phyloP scores from a whole-genome alignment of 2,329 filamentous ascomycete genomes.

The Metarhizium brunneum region DNA sequence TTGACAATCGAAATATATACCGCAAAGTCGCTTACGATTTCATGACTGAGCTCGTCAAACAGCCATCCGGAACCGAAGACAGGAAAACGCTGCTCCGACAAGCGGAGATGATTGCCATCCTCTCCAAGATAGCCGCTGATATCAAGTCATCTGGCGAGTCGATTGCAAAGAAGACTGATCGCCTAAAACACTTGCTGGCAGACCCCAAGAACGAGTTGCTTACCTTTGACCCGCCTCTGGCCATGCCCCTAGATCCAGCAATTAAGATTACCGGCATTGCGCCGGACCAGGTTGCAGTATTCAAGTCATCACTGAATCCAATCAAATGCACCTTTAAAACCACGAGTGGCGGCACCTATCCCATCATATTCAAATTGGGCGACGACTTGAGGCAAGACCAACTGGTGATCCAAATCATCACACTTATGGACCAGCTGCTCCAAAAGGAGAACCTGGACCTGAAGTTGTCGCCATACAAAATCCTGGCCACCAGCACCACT shows the following conservation, averaged over 20 bases:
- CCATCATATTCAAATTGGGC: constrained; percentile 94
- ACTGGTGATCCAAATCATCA: constrained; percentile 93
- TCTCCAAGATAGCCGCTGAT: constrained; percentile 83
- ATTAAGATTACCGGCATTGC: constrained; percentile 70
- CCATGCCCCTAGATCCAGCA: constrained; percentile 79
- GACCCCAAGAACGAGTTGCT: constrained; percentile 87
- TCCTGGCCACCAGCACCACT: constrained; percentile 81
- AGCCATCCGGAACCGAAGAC: constrained; percentile 59
- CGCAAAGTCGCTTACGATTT: constrained; percentile 93
- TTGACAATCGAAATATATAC: constrained; percentile 75
- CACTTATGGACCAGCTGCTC: constrained; percentile 90
- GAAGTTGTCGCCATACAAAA: constrained; percentile 91
- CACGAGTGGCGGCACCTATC: constrained; percentile 65
- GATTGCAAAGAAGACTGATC: constrained; percentile 71
- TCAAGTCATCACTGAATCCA: constrained; percentile 90
- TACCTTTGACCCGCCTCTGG: constrained; percentile 74
- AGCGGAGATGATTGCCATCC: constrained; percentile 77
- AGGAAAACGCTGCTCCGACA: constrained; percentile 74
- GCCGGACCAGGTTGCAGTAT: constrained; percentile 79
- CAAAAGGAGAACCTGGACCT: constrained; percentile 95
- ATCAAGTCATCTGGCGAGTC: constrained; percentile 73
- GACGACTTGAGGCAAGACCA: constrained; percentile 96
- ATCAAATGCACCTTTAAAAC: constrained; percentile 89
- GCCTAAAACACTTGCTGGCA: constrained; percentile 71
- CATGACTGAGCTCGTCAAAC: constrained; percentile 75